Conservation (phyloP, 83 land plant species). For the Larix sibirica region DNA sequence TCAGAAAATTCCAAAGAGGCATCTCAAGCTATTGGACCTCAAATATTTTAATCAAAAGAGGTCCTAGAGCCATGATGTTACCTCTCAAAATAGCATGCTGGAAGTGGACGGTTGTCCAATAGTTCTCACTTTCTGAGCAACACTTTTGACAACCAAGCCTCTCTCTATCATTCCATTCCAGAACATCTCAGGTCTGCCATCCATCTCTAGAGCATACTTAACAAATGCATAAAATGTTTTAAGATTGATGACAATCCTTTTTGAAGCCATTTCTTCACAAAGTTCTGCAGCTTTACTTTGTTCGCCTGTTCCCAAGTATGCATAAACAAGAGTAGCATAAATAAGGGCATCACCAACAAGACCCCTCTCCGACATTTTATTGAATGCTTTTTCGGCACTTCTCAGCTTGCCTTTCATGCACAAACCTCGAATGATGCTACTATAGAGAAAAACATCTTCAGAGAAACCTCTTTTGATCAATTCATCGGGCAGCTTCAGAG, state of each 20-base stretch:
- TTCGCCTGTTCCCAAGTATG: conserved; percentile 57
- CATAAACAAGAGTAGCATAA: conserved; percentile 58
- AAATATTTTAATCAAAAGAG: no score
- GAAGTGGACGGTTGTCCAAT: no score
- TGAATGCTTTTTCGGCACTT: conserved; percentile 43
- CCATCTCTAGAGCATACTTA: conserved; percentile 35
- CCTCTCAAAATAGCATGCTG: no score
- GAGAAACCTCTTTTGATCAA: conserved; percentile 33
- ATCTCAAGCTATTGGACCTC: no score
- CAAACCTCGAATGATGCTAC: conserved; percentile 53
- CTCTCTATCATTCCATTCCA: conserved; percentile 44
- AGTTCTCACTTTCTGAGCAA: not conserved
- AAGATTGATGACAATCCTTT: conserved; percentile 32
- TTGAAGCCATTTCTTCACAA: conserved; percentile 48
- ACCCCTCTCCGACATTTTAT: conserved; percentile 54
- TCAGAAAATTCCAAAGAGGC: no score
- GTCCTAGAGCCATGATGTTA: no score
- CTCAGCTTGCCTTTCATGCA: conserved; percentile 48
- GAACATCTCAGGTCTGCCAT: conserved; percentile 19
- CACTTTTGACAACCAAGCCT: conserved; percentile 40
- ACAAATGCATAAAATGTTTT: conserved; percentile 34
- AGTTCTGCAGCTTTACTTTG: conserved; percentile 25
- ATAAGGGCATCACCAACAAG: conserved; percentile 50
- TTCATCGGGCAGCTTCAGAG: conserved; percentile 43
- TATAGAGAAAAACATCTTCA: conserved; percentile 49